Evolutionary conservation across 306 rosid genomes (phyloP).

Genomic region (Rosa rugosa): DNA sequence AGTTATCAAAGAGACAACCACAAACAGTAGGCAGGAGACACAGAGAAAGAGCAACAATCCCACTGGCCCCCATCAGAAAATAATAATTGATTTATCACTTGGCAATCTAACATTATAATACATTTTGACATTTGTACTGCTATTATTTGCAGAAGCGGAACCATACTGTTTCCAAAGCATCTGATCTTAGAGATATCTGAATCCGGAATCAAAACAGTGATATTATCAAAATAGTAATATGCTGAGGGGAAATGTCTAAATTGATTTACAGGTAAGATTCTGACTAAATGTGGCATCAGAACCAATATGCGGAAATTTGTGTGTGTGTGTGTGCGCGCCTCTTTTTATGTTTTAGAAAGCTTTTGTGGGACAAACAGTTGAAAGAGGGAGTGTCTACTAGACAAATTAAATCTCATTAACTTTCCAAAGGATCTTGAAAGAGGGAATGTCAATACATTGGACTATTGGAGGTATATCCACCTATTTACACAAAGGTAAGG

Average conservation of each 20-base stretch:
- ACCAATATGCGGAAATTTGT: neutral
- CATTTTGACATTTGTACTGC: neutral
- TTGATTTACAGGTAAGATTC: neutral
- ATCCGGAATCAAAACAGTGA: neutral
- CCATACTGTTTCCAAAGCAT: neutral
- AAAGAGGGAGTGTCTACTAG: neutral
- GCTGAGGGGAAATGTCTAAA: neutral
- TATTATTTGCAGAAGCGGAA: neutral
- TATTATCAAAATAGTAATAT: neutral
- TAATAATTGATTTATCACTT: neutral
- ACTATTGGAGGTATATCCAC: neutral
- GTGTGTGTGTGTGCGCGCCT: no score
- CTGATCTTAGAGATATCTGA: neutral
- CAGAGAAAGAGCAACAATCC: neutral
- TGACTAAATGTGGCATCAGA: neutral
- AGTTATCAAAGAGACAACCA: neutral
- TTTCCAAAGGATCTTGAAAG: neutral
- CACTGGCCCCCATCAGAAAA: constrained; percentile 5
- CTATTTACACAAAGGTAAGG: neutral
- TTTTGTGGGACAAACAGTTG: neutral
- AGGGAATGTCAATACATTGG: neutral
- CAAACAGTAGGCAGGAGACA: constrained; percentile 14
- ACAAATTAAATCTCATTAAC: neutral
- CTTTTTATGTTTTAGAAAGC: neutral
- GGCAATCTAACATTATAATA: neutral